Percentiles rank a stretch among this genome's conserved stretches.
Conservation (phyloP, 2,329 filamentous ascomycete species). For the Emericellopsis cladophorae region DNA sequence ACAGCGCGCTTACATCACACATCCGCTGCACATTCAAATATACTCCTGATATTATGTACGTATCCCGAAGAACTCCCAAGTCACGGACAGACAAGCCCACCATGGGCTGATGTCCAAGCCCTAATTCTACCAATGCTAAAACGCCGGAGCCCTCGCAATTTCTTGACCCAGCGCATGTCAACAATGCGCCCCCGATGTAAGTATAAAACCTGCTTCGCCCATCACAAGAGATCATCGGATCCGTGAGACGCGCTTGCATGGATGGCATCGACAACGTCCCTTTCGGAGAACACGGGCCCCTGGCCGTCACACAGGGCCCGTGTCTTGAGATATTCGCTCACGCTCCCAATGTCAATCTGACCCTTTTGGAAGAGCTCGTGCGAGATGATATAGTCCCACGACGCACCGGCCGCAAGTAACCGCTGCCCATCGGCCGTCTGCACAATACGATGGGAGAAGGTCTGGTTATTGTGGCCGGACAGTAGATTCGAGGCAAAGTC, state of each 20-base stretch:
- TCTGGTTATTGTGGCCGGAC: slow-evolving; percentile 48
- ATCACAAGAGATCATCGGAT: background rate
- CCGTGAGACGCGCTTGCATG: slow-evolving; percentile 42
- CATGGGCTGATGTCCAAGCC: too few species aligned
- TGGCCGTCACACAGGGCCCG: slow-evolving; percentile 74
- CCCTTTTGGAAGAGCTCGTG: slow-evolving; percentile 68
- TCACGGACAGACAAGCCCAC: too few species aligned
- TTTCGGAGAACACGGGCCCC: slow-evolving; percentile 77
- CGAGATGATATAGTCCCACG: slow-evolving; percentile 81
- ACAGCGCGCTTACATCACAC: too few species aligned
- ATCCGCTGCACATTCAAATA: too few species aligned
- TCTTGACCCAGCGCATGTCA: too few species aligned
- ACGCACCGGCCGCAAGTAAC: slow-evolving; percentile 61
- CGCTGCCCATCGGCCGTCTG: slow-evolving; percentile 53
- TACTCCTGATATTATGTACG: too few species aligned
- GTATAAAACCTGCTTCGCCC: background rate
- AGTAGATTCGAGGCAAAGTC: slow-evolving; percentile 58
- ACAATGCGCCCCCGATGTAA: too few species aligned
- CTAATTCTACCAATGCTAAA: too few species aligned
- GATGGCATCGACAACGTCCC: slow-evolving; percentile 60
- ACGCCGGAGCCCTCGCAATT: too few species aligned
- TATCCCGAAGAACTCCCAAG: too few species aligned
- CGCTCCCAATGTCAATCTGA: slow-evolving; percentile 66
- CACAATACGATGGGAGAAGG: slow-evolving; percentile 55
- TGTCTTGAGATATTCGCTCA: slow-evolving; percentile 66